Conservation (phyloP, 2,329 filamentous ascomycete species). For the Magnaporthiopsis rhizophila region DNA sequence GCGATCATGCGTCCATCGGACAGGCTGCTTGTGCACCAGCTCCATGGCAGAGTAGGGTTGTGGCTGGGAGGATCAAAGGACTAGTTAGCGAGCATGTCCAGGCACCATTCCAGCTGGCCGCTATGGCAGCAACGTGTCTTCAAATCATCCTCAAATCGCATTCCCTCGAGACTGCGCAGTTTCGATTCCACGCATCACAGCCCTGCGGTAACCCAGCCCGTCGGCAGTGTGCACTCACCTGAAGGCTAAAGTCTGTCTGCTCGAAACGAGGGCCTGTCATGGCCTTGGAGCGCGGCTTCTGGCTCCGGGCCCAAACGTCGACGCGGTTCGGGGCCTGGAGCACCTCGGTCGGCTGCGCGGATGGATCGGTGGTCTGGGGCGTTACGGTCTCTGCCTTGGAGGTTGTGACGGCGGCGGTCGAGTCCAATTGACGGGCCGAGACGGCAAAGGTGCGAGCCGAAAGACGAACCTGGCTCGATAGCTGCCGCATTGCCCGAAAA, state of each 20-base stretch:
- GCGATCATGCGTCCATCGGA: constrained; percentile 79
- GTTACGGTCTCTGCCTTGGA: constrained; percentile 30
- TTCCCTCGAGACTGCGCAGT: neutral
- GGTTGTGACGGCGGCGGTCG: constrained; percentile 27
- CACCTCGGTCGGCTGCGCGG: constrained; percentile 35
- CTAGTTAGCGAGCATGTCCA: neutral
- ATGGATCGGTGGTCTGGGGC: constrained; percentile 35
- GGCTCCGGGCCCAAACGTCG: constrained; percentile 76
- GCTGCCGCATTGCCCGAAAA: constrained; percentile 30
- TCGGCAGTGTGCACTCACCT: constrained; percentile 53
- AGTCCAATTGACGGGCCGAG: constrained; percentile 39
- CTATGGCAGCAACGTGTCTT: neutral
- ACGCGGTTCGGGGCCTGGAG: constrained; percentile 82
- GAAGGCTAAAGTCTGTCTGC: constrained; percentile 86
- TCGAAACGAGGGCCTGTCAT: constrained; percentile 96
- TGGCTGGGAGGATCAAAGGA: constrained; percentile 48
- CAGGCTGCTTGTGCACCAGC: constrained; percentile 91
- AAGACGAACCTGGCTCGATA: constrained; percentile 36
- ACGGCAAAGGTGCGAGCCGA: constrained; percentile 39
- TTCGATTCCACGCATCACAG: neutral
- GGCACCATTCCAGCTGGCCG: neutral
- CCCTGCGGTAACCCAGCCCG: too few relatives aligned
- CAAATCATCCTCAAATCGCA: neutral
- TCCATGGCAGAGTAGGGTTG: constrained; percentile 86
- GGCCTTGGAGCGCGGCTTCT: constrained; percentile 69